Conservation (phyloP, 331 rosid genomes). For the Rhamnella rubrinervis region DNA sequence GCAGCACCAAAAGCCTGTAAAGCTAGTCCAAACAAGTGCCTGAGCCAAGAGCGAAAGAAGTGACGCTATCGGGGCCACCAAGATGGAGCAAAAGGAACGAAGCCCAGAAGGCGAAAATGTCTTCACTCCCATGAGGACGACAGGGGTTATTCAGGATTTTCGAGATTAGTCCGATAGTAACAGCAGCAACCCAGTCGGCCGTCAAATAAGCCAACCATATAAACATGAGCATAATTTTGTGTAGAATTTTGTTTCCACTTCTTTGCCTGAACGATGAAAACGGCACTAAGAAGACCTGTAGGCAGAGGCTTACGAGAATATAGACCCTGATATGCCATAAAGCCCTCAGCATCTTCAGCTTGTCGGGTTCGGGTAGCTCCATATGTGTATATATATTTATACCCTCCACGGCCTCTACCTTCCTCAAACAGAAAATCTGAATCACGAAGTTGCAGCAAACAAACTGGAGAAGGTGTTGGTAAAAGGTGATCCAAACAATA, state of each 20-base stretch:
- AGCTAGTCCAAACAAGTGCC: constrained; percentile 18
- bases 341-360: background rate
- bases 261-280: background rate
- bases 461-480: no score
- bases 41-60: constrained; percentile 37
- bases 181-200: background rate
- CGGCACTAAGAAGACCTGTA: background rate
- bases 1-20: constrained; percentile 21
- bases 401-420: no score
- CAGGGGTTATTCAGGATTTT: background rate
- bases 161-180: background rate
- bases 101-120: constrained; percentile 26
- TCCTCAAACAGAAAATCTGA: no score
- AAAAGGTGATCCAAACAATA: no score
- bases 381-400: no score
- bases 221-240: background rate
- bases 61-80: constrained; percentile 32
- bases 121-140: background rate
- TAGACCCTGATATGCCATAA: background rate
- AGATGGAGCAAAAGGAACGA: constrained; percentile 27
- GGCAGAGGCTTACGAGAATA: constrained; percentile 1
- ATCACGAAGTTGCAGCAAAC: no score
- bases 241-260: background rate
- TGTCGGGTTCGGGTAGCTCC: no score
- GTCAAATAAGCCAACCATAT: background rate